phyloP scores from a whole-genome alignment of 495 filamentous ascomycete genomes.

The Cryomyces antarcticus region DNA sequence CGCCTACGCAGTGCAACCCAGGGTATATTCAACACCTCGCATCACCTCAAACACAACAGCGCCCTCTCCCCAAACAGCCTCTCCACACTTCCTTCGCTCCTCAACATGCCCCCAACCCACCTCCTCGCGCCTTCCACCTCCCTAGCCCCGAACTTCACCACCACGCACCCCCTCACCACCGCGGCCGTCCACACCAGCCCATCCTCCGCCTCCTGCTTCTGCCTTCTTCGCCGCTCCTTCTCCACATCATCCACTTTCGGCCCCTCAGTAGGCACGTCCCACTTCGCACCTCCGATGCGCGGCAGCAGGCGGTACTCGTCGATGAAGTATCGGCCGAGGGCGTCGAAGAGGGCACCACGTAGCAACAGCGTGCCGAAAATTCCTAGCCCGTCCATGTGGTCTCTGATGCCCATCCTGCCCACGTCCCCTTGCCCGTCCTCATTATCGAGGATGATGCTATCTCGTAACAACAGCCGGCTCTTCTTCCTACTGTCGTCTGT shows the following conservation, averaged over 20 bases:
- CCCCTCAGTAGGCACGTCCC: slow-evolving; percentile 28
- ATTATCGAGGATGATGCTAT: slow-evolving; percentile 56
- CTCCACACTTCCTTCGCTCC: slow-evolving; percentile 26
- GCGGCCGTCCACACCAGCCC: slow-evolving; percentile 73
- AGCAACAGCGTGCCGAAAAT: slow-evolving; percentile 72
- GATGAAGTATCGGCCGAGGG: slow-evolving; percentile 48
- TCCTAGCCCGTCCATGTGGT: slow-evolving; percentile 42
- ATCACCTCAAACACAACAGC: slow-evolving; percentile 29
- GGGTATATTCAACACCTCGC: neutral
- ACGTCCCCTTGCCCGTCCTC: slow-evolving; percentile 3
- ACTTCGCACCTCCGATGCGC: slow-evolving; percentile 67
- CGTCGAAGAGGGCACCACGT: slow-evolving; percentile 47
- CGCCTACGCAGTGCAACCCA: neutral
- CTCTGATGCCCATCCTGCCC: slow-evolving; percentile 20
- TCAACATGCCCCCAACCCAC: slow-evolving; percentile 38
- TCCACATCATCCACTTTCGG: slow-evolving; percentile 18
- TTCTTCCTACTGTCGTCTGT: slow-evolving; percentile 18
- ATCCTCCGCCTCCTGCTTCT: slow-evolving; percentile 31
- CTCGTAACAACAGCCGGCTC: slow-evolving; percentile 52
- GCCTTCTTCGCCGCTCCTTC: slow-evolving; percentile 18
- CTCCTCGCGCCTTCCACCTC: slow-evolving; percentile 39
- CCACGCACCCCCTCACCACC: slow-evolving; percentile 57
- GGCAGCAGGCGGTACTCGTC: slow-evolving; percentile 55
- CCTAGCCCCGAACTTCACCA: slow-evolving; percentile 65
- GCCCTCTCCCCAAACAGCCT: slow-evolving; percentile 33